Base-by-base conservation (phyloP, 495 filamentous ascomycete genomes). In the Pyrenopolyporus hunteri region DNA sequence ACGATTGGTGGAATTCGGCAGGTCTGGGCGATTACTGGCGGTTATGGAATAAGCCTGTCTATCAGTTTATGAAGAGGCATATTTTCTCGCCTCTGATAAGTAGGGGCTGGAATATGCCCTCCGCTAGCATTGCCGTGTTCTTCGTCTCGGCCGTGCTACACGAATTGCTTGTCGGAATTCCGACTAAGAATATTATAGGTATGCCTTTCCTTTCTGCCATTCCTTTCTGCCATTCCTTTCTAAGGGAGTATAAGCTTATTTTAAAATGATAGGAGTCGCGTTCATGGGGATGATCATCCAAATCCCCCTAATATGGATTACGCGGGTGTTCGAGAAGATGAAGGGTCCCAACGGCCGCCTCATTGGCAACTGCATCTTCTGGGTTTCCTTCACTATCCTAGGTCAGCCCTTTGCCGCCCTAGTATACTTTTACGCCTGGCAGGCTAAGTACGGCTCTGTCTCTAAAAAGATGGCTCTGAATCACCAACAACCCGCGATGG, bases 351-450 rank as follows among this genome's bases (percentile, higher is more conserved):
- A 83, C 53, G 90, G 89, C 3, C 87, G 83, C 66, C 77, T 93
- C 2, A 77, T 93, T 50, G 94, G 94, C 6, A 98, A 98, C 70
- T 85, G 83, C 33, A 93, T 96, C 50, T 98, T 98, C 74, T 98
- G 94, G 94, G 80, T 94, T 29, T 89, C 87, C 22, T 98, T 98
- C 69, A 96, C 91, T 58, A 80, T 98, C 11, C 85, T 98, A 0
- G 94, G 94, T 0, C 94, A 98, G 80, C 94, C 94, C 8, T 78
- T 97, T 31, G 93, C 90, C 0, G 92, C 90, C 1, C 71, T 98
- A 28, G 70, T 94, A 59, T 98, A 98, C 72, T 98, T 96, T 73
- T 97, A 96, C 70, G 94, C 92, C 10, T 98, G 94, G 94, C 93
- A 97, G 73, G 92, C 91, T 14, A 98, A 98, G 76, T 96, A 96